Percentiles rank a stretch among this genome's conserved stretches.
Evolutionary conservation across 257 asterid species (phyloP).

Genomic region (Osmanthus fragrans): DNA sequence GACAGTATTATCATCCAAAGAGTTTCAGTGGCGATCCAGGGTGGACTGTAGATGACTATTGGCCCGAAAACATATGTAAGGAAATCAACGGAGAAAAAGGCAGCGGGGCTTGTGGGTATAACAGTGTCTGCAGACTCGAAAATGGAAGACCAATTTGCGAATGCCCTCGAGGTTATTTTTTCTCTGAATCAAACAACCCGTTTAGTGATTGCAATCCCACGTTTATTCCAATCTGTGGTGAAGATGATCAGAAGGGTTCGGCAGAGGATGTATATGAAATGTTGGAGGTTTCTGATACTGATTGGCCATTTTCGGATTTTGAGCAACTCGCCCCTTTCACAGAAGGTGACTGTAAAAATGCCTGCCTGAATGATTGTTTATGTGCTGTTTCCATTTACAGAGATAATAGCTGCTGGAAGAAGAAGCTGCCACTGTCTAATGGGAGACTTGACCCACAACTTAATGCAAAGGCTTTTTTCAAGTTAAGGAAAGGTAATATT

Average conservation of each 20-base stretch:
- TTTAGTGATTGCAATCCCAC: constrained; percentile 46
- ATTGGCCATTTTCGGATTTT: constrained; percentile 49
- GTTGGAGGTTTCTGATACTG: constrained; percentile 21
- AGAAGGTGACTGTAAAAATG: constrained; percentile 28
- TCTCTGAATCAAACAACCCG: constrained; percentile 40
- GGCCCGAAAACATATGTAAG: constrained; percentile 42
- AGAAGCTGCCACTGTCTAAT: constrained; percentile 64
- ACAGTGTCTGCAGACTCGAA: constrained; percentile 40
- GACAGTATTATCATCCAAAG: constrained; percentile 42
- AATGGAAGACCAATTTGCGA: constrained; percentile 41
- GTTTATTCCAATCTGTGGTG: constrained; percentile 36
- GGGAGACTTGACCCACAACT: constrained; percentile 36
- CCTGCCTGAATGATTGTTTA: constrained; percentile 58
- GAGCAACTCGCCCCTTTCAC: constrained; percentile 25
- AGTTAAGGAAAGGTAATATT: constrained; percentile 31
- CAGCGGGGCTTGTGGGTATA: constrained; percentile 71
- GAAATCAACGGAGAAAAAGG: constrained; percentile 16
- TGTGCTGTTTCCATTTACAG: constrained; percentile 51
- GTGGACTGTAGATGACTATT: constrained; percentile 32
- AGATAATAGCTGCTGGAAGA: constrained; percentile 51
- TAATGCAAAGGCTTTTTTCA: constrained; percentile 41
- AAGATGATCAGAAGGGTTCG: constrained; percentile 6
- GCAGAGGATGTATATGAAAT: constrained; percentile 24
- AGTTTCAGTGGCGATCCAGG: constrained; percentile 12
- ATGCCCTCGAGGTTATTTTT: constrained; percentile 44